Percentiles rank a stretch among this genome's conserved stretches.
These are phyloP conservation scores for Phaeosphaeriaceae sp. DNA, from an alignment of 2,329 filamentous ascomycete genomes.

Conservation along the genomic window DNA sequence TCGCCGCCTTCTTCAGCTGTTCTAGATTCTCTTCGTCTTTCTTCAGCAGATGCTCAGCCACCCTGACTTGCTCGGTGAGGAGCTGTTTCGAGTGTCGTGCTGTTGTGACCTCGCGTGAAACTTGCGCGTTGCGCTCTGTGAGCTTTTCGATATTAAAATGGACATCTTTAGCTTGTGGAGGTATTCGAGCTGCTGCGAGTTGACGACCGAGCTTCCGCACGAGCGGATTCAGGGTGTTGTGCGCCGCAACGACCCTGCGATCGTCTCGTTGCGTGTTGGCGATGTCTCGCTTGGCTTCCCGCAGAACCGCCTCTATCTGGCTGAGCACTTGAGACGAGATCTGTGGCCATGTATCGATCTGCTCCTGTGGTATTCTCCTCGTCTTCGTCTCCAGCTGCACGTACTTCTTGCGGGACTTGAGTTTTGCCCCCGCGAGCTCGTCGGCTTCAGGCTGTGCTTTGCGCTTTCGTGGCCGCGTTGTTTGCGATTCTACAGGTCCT, in stretches of 20 bases:
- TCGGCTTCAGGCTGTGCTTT: constrained; percentile 24
- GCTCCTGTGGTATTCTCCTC: constrained; percentile 45
- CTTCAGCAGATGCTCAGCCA: constrained; percentile 55
- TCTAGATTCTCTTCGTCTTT: constrained; percentile 38
- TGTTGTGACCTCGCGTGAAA: constrained; percentile 63
- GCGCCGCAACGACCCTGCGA: constrained; percentile 59
- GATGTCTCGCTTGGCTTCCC: constrained; percentile 67
- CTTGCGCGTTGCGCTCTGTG: constrained; percentile 61
- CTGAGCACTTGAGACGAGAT: constrained; percentile 63
- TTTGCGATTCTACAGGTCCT: constrained; percentile 2
- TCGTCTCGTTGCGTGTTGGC: constrained; percentile 62
- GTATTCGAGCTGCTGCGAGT: constrained; percentile 70
- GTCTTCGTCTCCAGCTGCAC: constrained; percentile 44
- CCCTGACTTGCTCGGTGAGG: constrained; percentile 64
- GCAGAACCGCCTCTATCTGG: constrained; percentile 63
- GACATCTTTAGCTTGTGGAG: constrained; percentile 59
- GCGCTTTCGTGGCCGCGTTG: constrained; percentile 24
- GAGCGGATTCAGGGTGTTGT: constrained; percentile 63
- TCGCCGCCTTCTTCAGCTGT: constrained; percentile 37
- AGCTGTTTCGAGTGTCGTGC: constrained; percentile 68
- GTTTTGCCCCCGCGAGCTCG: constrained; percentile 25
- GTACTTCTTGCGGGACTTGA: constrained; percentile 31
- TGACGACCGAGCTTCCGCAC: constrained; percentile 64
- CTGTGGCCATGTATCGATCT: constrained; percentile 59
- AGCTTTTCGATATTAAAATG: constrained; percentile 71